Base-by-base conservation (phyloP, 208 protist genomes). In the Novymonas esmeraldas region DNA sequence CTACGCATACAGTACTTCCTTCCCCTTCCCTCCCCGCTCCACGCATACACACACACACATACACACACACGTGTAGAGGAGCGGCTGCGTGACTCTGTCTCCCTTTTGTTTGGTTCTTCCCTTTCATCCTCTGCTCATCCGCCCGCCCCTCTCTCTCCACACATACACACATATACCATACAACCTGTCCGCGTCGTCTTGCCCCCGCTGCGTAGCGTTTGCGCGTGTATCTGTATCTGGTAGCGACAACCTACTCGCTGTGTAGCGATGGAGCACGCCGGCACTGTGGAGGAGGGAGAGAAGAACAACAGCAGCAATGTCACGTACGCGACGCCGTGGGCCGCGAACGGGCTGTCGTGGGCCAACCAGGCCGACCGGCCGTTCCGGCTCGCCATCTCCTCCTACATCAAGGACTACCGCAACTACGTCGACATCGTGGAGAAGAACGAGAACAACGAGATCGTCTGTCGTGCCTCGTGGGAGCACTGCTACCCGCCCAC, bases 401-500 rank as follows among this genome's bases (percentile, higher is more conserved):
- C 85, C 36, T 99, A 99, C 73, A 88, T 98, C 18, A 82, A 86
- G 38, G 97, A 99, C 46, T 99, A 99, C 73, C 90, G 88, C 49
- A 99, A 99, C 78, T 96, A 98, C 50, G 92, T 99, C 14, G 75
- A 94, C 42, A 88, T 96, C 58, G 73, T 98, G 6, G 90, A 96
- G 52, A 91, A 90, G 62, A 79, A 88, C 55, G 82, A 91, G 2
- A 65, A 84, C 24, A 83, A 79, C 45, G 51, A 83, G 10, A 61
- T 95, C 16, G 85, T 91, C 28, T 87, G 84, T 60, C 65, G 75
- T n/a, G 78, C 81, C 10, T 73, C 75, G 29, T 99, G 98, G 83
- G 96, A 99, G 54, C 98, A 99, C 75, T 98, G 95, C 41, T 99
- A 99, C 67, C 98, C 92, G n/a, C 80, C 92, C 0, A 98, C 97